These are phyloP conservation scores for Rhizophora mangle DNA, from an alignment of 345 rosid species.

Conservation along the genomic window DNA sequence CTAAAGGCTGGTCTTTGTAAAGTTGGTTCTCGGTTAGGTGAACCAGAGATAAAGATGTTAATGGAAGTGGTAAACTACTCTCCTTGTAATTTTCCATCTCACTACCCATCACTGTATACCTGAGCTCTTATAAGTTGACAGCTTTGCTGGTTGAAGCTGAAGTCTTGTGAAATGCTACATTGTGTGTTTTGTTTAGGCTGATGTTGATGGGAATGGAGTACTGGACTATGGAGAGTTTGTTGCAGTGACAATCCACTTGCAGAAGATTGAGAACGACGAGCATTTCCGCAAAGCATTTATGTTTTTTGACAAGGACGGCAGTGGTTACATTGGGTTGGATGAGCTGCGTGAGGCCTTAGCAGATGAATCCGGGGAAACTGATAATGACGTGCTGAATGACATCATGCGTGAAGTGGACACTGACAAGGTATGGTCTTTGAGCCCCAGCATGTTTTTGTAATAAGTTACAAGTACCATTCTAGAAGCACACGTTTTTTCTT, in stretches of 20 bases:
- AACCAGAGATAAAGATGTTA: slow-evolving; percentile 90
- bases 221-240: slow-evolving; percentile 93
- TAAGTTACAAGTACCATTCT: too few species aligned
- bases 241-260: slow-evolving; percentile 96
- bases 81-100: too few species aligned
- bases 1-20: slow-evolving; percentile 83
- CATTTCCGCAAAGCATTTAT: slow-evolving; percentile 87
- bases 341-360: slow-evolving; percentile 71
- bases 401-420: slow-evolving; percentile 94
- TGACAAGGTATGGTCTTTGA: slow-evolving; percentile 62
- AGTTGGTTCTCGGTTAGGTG: slow-evolving; percentile 85
- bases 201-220: slow-evolving; percentile 88
- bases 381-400: slow-evolving; percentile 59
- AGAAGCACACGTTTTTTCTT: neutral
- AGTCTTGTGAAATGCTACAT: slow-evolving; percentile 6
- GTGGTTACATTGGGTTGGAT: slow-evolving; percentile 67
- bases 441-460: neutral
- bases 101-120: too few species aligned
- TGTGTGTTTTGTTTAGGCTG: slow-evolving; percentile 58
- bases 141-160: slow-evolving; percentile 9
- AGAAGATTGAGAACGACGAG: slow-evolving; percentile 93
- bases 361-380: slow-evolving; percentile 72
- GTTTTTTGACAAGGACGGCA: slow-evolving; percentile 85
- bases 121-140: neutral
- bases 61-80: slow-evolving; percentile 81